Evolutionary conservation across 371 early-diverging fungal species (phyloP).

Genomic region (Entomophthora muscae): DNA sequence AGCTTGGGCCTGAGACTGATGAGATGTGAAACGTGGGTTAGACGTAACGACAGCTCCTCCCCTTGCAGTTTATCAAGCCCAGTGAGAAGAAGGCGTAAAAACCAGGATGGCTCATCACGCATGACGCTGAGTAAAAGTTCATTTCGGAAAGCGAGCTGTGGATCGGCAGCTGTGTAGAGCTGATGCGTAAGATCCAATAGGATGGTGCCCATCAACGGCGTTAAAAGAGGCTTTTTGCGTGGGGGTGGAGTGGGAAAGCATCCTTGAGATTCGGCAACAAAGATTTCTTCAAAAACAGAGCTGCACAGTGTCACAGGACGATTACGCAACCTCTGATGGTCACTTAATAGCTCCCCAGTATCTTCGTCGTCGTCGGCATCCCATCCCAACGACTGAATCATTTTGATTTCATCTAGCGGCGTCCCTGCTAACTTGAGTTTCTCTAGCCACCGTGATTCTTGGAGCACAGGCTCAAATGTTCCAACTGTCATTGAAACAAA

Average conservation of each 20-base stretch:
- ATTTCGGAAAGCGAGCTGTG: background rate
- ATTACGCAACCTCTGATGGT: constrained; percentile 15
- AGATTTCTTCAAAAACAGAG: constrained; percentile 15
- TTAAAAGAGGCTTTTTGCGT: background rate
- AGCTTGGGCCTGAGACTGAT: constrained; percentile 26
- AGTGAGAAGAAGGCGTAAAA: constrained; percentile 30
- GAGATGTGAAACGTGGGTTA: constrained; percentile 22
- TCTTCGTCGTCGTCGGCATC: constrained; percentile 33
- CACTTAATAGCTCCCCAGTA: constrained; percentile 5
- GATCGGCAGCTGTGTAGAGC: background rate
- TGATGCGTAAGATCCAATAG: background rate
- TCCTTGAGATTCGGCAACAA: background rate
- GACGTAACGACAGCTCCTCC: background rate
- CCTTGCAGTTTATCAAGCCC: constrained; percentile 20
- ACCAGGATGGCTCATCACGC: constrained; percentile 36
- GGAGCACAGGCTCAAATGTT: constrained; percentile 32
- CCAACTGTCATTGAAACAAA: constrained; percentile 42
- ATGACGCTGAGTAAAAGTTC: constrained; percentile 26
- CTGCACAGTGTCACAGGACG: constrained; percentile 9
- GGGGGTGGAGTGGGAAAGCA: background rate
- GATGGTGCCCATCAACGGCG: background rate
- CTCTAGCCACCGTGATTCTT: constrained; percentile 37
- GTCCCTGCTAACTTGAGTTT: constrained; percentile 32
- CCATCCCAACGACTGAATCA: constrained; percentile 40
- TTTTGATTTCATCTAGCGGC: constrained; percentile 33